phyloP scores from a whole-genome alignment of 202 grass and related monocot genomes.

The Panicum virgatum region DNA sequence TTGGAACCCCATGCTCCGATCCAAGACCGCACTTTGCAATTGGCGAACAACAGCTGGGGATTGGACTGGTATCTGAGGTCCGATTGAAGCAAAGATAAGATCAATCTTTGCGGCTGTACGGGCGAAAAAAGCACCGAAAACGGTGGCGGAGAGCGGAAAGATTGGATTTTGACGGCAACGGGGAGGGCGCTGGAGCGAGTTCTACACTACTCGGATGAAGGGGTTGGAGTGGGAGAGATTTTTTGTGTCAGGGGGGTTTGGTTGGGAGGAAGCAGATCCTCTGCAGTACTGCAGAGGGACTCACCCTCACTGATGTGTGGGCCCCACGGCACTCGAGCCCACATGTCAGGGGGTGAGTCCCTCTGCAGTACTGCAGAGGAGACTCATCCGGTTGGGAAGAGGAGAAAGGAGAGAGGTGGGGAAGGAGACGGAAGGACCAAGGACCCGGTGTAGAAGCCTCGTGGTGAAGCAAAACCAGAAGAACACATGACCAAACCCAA shows the following conservation, averaged over 20 bases:
- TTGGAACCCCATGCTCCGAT: slow-evolving; percentile 37
- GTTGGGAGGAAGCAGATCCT: too few species aligned
- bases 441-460: not conserved
- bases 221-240: not conserved
- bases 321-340: too few species aligned
- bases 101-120: not conserved
- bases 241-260: not conserved
- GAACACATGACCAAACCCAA: not conserved
- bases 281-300: too few species aligned
- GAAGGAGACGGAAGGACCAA: not conserved
- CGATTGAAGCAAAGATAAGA: not conserved
- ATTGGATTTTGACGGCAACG: not conserved
- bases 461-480: not conserved
- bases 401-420: not conserved
- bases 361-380: too few species aligned
- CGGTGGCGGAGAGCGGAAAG: not conserved
- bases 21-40: not conserved
- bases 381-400: too few species aligned
- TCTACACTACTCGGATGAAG: not conserved
- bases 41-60: not conserved
- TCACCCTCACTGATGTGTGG: too few species aligned
- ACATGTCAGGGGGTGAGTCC: too few species aligned
- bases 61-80: not conserved
- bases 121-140: not conserved
- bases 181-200: not conserved